A percentile compares a stretch with the other conserved stretches of the same genome.
Evolutionary conservation across 2,329 filamentous ascomycete species (phyloP).

Genomic region (Colletotrichum sp.): DNA sequence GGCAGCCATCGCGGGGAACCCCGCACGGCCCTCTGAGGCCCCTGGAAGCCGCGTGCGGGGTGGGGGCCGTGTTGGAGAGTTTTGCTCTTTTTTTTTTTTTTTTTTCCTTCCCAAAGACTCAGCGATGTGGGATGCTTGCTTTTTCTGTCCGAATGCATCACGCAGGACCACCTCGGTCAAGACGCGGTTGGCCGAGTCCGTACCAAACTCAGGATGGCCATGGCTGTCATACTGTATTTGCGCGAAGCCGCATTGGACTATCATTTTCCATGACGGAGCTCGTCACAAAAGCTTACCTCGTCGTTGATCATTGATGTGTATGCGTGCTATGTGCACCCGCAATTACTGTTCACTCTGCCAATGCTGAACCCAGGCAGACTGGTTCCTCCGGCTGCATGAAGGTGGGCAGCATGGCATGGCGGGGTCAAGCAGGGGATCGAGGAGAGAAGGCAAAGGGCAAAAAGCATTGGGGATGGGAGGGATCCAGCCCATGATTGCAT

Average conservation of each 20-base stretch:
- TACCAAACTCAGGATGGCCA: neutral
- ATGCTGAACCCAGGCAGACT: neutral
- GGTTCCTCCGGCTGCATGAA: neutral
- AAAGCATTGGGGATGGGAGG: neutral
- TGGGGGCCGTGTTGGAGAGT: too few relatives aligned
- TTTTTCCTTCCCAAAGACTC: neutral
- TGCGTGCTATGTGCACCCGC: neutral
- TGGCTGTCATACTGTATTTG: neutral
- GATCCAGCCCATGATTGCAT: constrained; percentile 11
- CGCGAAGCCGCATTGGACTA: neutral
- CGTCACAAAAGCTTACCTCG: neutral
- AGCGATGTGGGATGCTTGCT: neutral
- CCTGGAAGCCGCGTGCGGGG: too few relatives aligned
- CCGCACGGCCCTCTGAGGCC: too few relatives aligned
- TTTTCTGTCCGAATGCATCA: constrained; percentile 2
- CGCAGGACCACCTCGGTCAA: constrained; percentile 3
- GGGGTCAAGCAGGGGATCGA: constrained; percentile 10
- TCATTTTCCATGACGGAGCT: neutral
- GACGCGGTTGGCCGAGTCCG: neutral
- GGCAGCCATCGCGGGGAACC: too few relatives aligned
- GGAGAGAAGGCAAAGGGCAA: neutral
- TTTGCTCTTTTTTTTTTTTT: neutral
- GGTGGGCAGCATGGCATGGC: constrained; percentile 18
- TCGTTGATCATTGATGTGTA: neutral
- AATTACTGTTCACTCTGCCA: neutral